phyloP scores from a whole-genome alignment of 2,329 filamentous ascomycete species.

The Fusarium equiseti region DNA sequence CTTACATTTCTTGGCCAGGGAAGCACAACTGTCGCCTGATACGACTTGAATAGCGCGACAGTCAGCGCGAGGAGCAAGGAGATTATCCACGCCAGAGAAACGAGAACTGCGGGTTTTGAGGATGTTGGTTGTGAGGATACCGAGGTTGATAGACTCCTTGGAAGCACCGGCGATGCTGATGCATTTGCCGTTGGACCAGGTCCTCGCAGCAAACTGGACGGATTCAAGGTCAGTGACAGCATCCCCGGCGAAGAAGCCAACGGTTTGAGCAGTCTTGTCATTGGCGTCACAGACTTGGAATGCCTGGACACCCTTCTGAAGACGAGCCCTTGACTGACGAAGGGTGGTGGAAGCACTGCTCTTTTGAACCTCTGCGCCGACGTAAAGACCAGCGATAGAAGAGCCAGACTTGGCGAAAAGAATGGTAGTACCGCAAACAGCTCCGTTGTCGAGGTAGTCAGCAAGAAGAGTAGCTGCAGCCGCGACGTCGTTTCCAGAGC shows the following conservation, averaged over 20 bases:
- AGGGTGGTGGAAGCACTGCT: conserved; percentile 30
- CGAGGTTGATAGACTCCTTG: conserved; percentile 25
- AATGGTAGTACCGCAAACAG: conserved; percentile 40
- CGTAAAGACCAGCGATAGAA: conserved; percentile 41
- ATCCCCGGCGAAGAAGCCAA: conserved; percentile 40
- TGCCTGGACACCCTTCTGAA: conserved; percentile 35
- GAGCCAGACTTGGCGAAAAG: conserved; percentile 44
- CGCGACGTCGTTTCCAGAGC: conserved; percentile 23
- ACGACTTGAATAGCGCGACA: conserved; percentile 49
- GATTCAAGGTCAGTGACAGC: conserved; percentile 24
- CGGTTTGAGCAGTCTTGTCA: conserved; percentile 35
- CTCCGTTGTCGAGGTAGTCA: conserved; percentile 35
- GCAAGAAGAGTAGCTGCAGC: conserved; percentile 32
- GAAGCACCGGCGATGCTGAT: conserved; percentile 13
- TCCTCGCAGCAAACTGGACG: conserved; percentile 35
- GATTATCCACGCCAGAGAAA: conserved; percentile 23
- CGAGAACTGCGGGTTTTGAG: conserved; percentile 36
- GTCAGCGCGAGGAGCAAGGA: conserved; percentile 38
- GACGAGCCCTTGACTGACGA: conserved; percentile 19
- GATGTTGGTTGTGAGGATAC: conserved; percentile 30
- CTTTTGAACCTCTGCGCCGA: conserved; percentile 44
- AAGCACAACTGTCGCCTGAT: conserved; percentile 53
- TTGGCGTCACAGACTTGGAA: conserved; percentile 39
- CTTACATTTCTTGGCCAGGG: conserved; percentile 55
- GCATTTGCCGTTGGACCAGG: conserved; percentile 43